Base-by-base conservation (phyloP, 306 rosid genomes). In the Corylus americana region DNA sequence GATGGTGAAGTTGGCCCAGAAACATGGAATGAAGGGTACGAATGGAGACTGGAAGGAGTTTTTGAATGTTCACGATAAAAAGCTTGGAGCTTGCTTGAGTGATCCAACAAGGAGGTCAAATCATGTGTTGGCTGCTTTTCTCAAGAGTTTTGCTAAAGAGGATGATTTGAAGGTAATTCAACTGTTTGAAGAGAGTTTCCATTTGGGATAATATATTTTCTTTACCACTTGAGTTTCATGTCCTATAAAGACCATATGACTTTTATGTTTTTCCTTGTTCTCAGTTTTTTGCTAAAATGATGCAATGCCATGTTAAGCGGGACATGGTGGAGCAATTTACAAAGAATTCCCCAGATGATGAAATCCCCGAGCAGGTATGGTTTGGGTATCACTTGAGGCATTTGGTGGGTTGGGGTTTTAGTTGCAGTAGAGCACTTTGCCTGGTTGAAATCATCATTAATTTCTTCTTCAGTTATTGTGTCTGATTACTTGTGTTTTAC, bases 41-140 rank as follows among this genome's bases (percentile, higher is more conserved):
- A 55, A 80, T 47, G 97, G 99, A 82, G 89, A 80, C 66, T 95
- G 99, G 99, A 93, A 91, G 78, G 91, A 90, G 55, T 95, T 93
- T 78, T 84, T 91, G 57, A 70, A 68, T 12, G 62, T 63, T 78
- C 31, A 87, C 47, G 99, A 95, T 78, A 86, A 54, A 47, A 84
- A 77, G 85, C 83, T 89, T n/a, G 98, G 99, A 79, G 75, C 90
- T 47, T 29, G 74, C 55, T 53, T 90, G 90, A 89, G 98, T 71
- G 97, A 95, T 75, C 99, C 99, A 2, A 73, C 90, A 3, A 91
- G 75, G 86, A 85, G 94, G 83, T 55, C 96, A 70, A 86, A 57
- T 79, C 88, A 90, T 71, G 45, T 70, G 0, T 84, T 95, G 91
- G 83, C 82, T 76, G 85, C 90, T 25, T 93, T 91, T 85, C 81